Base-by-base conservation (phyloP, 169 alveolate genomes). In the Haemoproteus tartakovskyi region DNA sequence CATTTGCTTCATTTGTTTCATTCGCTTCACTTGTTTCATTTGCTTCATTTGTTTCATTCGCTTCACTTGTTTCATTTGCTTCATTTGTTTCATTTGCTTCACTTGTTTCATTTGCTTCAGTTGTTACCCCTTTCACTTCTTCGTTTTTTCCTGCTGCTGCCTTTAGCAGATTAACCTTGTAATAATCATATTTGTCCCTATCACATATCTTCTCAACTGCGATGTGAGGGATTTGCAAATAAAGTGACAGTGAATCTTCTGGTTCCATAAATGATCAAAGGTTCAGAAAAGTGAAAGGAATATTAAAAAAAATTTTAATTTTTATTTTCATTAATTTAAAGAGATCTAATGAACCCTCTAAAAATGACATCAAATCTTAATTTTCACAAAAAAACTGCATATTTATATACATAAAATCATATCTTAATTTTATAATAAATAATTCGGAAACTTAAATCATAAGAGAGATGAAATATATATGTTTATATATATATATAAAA, bases 171-270 rank as follows among this genome's bases (percentile, higher is more conserved):
- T 54, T 56, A 18, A 50, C 21, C 46, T 56, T 56, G 33, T 70
- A 70, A 57, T 56, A 70, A 26, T 70, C 84, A 29, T 56, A 70
- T 24, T 56, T 62, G 8, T 56, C 61, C 51, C 36, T 22, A 12
- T 70, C 61, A 60, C 54, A 70, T 18, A 70, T 19, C 22, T 22
- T 6, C 18, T 70, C 27, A 1, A 57, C 6, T 1, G 84, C 40
- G 47, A 56, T 56, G 11, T 70, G 84, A 1, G 78, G 84, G 57
- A 70, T 56, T 12, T 70, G 78, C 43, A 70, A 41, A 24, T 37
- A 41, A 9, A 70, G 22, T 43, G 74, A 56, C 1, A 21, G 47
- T 18, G 11, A 46, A 21, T 56, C 36, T 36, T 38, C 33, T 43
- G 48, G 78, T 45, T 54, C 84, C 84, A 70, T 70, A 70, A 70